Conservation (phyloP, 2,329 filamentous ascomycete species). For the Penicillium paneum region DNA sequence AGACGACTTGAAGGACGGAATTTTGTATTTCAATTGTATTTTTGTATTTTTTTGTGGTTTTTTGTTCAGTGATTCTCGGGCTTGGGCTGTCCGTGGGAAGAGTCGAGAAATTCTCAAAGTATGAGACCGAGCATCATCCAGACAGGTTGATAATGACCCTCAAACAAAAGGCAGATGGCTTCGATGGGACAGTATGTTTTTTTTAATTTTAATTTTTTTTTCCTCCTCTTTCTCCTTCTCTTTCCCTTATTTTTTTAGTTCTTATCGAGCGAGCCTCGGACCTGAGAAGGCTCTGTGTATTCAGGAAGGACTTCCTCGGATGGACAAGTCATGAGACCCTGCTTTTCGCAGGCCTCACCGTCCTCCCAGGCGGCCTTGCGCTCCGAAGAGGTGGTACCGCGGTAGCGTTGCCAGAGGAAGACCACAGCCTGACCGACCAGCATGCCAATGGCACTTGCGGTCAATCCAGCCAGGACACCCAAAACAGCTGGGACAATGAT, state of each 20-base stretch:
- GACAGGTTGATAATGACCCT: not conserved
- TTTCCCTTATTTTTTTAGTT: constrained; percentile 21
- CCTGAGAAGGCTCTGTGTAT: constrained; percentile 34
- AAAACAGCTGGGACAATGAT: constrained; percentile 47
- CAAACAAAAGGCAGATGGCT: not conserved
- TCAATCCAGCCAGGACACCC: constrained; percentile 46
- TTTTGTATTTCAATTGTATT: not conserved
- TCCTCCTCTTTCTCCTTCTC: not conserved
- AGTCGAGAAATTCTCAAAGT: not conserved
- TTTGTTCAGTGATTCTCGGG: not conserved
- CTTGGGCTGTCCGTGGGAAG: no score
- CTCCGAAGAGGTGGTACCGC: constrained; percentile 29
- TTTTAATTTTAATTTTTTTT: not conserved
- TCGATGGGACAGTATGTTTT: not conserved
- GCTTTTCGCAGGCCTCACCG: constrained; percentile 43
- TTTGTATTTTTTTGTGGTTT: not conserved
- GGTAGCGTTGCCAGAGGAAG: constrained; percentile 45
- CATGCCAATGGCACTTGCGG: constrained; percentile 47
- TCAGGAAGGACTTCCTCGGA: constrained; percentile 36
- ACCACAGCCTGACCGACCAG: constrained; percentile 47
- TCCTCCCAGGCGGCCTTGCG: constrained; percentile 32
- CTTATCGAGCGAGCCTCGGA: constrained; percentile 29
- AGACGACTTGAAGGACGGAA: not conserved
- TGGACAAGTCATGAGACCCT: constrained; percentile 35
- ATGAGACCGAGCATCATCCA: not conserved